Base-by-base conservation (phyloP, 352 stramenopile species). In the Phytophthora tubulina region DNA sequence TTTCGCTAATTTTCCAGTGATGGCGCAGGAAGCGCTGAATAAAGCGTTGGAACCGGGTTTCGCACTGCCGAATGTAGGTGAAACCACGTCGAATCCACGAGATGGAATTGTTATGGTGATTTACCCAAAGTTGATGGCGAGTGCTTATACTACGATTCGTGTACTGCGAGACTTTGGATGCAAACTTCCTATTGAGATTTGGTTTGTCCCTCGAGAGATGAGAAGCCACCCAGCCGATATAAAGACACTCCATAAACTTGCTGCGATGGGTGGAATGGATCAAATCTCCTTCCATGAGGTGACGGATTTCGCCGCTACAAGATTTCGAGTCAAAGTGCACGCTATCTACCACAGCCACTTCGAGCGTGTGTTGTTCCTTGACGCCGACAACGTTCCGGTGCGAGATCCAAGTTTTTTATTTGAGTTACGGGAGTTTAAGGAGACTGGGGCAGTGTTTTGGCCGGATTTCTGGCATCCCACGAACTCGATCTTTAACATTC, bases 381-480 rank as follows among this genome's bases (percentile, higher is more conserved):
- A 89, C 64, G 75, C 79, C 15, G 82, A 89, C 42, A 90, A 89
- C 53, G 60, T 80, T 6, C 80, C 78, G 0, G 80, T 77, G 31
- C 53, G 54, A 11, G 79, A 88, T 32, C 81, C 82, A 44, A 85
- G 52, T 8, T 86, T 82, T 35, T 31, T 89, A 8, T 90, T 90
- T 70, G 30, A 72, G 4, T 38, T 63, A 0, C 48, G 13, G 0
- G 76, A 79, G 44, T 89, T 85, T 39, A 39, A 46, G 9, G 59
- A 68, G 11, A 82, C 63, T 11, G 82, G 84, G 2, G 80, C 85
- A 6, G 30, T 93, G 4, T 91, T 93, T 49, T 93, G 79, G 81
- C 84, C 84, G 11, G 82, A 90, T 52, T 89, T 87, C 58, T 92
- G 80, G 80, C 82, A 91, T 31, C 79, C 81, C 14, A 67, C 21